These are phyloP conservation scores for Cucurbita moschata DNA, from an alignment of 306 rosid genomes.

Conservation along the genomic window DNA sequence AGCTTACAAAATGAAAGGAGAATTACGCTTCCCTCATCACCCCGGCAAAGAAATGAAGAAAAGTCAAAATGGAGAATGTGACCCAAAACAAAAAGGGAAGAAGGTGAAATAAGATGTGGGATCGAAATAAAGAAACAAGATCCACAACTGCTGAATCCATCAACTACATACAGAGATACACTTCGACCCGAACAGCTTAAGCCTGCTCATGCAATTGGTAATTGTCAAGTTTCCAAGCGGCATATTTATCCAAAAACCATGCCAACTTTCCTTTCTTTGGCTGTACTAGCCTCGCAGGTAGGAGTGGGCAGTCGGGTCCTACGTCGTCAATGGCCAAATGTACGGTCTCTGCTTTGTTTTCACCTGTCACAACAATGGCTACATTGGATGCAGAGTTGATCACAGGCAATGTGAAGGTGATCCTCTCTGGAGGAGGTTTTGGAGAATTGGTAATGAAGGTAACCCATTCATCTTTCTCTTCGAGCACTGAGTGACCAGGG, in stretches of 20 bases:
- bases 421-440: slow-evolving; percentile 91
- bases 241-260: slow-evolving; percentile 85
- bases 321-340: slow-evolving; percentile 44
- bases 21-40: slow-evolving; percentile 33
- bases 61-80: slow-evolving; percentile 25
- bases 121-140: slow-evolving; percentile 10
- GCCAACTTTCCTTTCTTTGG: slow-evolving; percentile 64
- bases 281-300: slow-evolving; percentile 69
- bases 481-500: slow-evolving; percentile 58
- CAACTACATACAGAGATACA: slow-evolving; percentile 54
- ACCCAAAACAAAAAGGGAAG: slow-evolving; percentile 10
- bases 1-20: slow-evolving; percentile 35
- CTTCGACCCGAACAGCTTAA: slow-evolving; percentile 3
- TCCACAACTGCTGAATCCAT: slow-evolving; percentile 28
- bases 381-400: slow-evolving; percentile 92
- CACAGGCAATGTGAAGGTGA: slow-evolving; percentile 91
- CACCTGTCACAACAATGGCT: slow-evolving; percentile 53
- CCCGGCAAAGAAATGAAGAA: slow-evolving; percentile 25
- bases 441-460: slow-evolving; percentile 87
- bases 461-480: slow-evolving; percentile 75
- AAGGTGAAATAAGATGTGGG: slow-evolving; percentile 14
- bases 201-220: slow-evolving; percentile 39
- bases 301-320: slow-evolving; percentile 30
- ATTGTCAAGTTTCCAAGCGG: slow-evolving; percentile 69
- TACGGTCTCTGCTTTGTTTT: slow-evolving; percentile 65